Conservation (phyloP, 2,329 filamentous ascomycete genomes). For the Colletotrichum sp. region DNA sequence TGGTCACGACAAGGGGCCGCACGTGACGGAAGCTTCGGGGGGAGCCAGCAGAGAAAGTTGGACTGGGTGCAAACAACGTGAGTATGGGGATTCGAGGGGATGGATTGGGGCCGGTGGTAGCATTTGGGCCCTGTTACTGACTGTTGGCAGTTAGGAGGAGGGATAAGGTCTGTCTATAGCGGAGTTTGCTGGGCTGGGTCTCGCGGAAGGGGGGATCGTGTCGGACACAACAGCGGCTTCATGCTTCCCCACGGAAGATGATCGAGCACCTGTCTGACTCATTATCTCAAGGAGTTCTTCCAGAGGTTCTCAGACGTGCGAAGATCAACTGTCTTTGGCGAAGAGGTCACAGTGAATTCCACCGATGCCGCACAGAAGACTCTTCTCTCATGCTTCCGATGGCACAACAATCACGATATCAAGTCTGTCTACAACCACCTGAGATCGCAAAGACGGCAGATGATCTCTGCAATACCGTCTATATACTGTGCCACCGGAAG, state of each 20-base stretch:
- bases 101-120: rapidly evolving
- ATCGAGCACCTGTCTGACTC: background rate
- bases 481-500: background rate
- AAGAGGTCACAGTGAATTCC: background rate
- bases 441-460: background rate
- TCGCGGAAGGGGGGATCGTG: background rate
- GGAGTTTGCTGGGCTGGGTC: background rate
- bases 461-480: background rate
- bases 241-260: background rate
- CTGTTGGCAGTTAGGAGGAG: background rate
- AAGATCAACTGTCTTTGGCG: background rate
- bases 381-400: background rate
- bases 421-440: rapidly evolving
- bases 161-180: background rate
- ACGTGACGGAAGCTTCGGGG: background rate
- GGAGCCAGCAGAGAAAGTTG: background rate
- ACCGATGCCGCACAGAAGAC: rapidly evolving
- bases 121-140: background rate
- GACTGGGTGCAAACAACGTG: background rate
- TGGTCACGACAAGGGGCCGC: background rate
- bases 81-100: background rate
- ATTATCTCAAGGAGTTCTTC: background rate
- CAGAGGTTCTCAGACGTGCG: background rate
- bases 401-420: background rate
- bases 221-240: background rate